Evolutionary conservation across 306 rosid species (phyloP), one percentile per base, ranked within the genome.

Genomic region (Trifolium subterraneum): DNA sequence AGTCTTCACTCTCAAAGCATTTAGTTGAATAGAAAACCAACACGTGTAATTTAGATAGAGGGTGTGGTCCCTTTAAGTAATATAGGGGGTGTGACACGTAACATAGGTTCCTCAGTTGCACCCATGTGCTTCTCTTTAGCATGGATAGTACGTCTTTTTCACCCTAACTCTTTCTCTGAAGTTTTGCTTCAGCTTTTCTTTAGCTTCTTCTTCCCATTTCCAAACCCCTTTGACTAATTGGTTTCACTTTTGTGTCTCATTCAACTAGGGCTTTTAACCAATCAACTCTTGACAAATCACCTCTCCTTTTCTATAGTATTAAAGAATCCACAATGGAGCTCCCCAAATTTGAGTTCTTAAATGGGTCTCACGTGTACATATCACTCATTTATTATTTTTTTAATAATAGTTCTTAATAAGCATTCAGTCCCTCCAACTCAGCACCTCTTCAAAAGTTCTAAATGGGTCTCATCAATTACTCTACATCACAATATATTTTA

Each of bases 61-160:
- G 11, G 4, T n/a, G 88, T 84, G 96, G 96, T 87, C 93, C 96
- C 83, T 1, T 0, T 8, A 20, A 25, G 39, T 6, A 7, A 14
- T 15, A 15, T 6, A 18, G 86, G 97, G 96, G 93, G 20, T 3
- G 3, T 73, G 88, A 84, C 98, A 92, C 98, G 97, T 82, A 88
- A 84, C 47, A 0, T 73, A 48, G 58, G 52, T n/a, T 11, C 27
- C 4, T 79, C 7, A 63, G 83, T 88, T 84, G 86, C 47, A 12
- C 86, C 90, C 96, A 92, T 87, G 96, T 92, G 96, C 88, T 3
- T 27, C 62, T 50, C 70, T 82, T 62, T 77, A 52, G 22, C 60
- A 56, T 59, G 12, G 19, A 59, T 12, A 14, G 47, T 42, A 42
- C 25, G 65, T 82, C 88, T 73, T 38, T 78, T 15, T 65, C 79